Conservation (phyloP, 2,329 filamentous ascomycete species). For the Tothia fuscella region DNA sequence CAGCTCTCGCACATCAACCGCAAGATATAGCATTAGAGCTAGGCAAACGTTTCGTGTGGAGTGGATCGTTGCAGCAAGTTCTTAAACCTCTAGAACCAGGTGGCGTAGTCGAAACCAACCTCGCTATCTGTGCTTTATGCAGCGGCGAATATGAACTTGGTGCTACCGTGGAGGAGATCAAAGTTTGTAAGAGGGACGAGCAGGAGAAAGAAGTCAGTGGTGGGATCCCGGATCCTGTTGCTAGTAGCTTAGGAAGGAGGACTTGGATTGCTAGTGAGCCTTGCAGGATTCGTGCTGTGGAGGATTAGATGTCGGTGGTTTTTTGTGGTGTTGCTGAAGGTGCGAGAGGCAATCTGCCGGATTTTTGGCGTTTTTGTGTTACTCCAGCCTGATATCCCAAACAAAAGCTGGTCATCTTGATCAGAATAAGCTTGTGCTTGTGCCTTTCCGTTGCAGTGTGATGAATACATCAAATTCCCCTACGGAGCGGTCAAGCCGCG, state of each 20-base stretch:
- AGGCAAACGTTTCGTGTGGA: slow-evolving; percentile 72
- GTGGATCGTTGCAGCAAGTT: slow-evolving; percentile 67
- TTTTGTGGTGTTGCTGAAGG: too few species aligned
- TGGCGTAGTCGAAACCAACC: slow-evolving; percentile 45
- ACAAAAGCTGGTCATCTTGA: too few species aligned
- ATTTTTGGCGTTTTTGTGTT: too few species aligned
- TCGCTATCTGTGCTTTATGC: slow-evolving; percentile 66
- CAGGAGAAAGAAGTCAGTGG: slow-evolving; percentile 12
- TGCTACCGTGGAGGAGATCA: slow-evolving; percentile 70
- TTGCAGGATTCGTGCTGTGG: slow-evolving; percentile 20
- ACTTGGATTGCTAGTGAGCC: slow-evolving; percentile 23
- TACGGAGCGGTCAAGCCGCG: too few species aligned
- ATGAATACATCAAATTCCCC: too few species aligned
- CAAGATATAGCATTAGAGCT: slow-evolving; percentile 65
- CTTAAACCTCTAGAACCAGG: slow-evolving; percentile 52
- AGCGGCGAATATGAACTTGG: slow-evolving; percentile 73
- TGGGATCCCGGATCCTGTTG: slow-evolving; percentile 9
- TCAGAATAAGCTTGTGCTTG: too few species aligned
- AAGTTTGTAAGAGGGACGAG: slow-evolving; percentile 16
- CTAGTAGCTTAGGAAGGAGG: slow-evolving; percentile 15
- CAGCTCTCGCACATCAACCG: slow-evolving; percentile 61
- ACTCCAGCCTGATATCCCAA: too few species aligned
- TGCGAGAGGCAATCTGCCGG: too few species aligned
- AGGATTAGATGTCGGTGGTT: slow-evolving; percentile 9
- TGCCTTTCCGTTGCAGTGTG: too few species aligned